Conservation (phyloP, 2,329 filamentous ascomycete species). For the Furcasterigmium sp. region DNA sequence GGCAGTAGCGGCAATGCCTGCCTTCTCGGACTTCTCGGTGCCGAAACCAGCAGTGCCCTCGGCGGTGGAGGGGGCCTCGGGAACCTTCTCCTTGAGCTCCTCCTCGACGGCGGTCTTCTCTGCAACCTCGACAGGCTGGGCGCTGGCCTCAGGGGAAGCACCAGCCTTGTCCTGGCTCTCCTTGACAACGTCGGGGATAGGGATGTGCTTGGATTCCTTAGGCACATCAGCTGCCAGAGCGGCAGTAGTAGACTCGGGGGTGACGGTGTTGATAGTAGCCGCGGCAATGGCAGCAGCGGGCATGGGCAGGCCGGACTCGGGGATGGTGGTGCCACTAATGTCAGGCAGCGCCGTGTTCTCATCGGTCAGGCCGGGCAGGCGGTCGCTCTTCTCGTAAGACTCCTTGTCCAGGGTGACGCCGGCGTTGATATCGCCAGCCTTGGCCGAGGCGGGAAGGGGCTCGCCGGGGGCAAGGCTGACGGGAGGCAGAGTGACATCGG, state of each 20-base stretch:
- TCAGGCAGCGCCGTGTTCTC: conserved; percentile 36
- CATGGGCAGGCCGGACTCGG: conserved; percentile 77
- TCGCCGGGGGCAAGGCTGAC: conserved; percentile 75
- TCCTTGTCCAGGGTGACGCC: conserved; percentile 76
- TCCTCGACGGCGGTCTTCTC: conserved; percentile 69
- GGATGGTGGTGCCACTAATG: conserved; percentile 59
- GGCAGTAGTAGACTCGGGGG: conserved; percentile 59
- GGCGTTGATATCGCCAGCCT: conserved; percentile 61
- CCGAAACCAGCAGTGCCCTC: conserved; percentile 48
- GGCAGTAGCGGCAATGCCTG: conserved; percentile 28
- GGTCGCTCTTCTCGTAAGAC: conserved; percentile 79
- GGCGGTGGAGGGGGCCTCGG: conserved; percentile 52
- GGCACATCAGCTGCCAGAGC: conserved; percentile 64
- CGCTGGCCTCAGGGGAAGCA: conserved; percentile 62
- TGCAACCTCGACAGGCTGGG: conserved; percentile 56
- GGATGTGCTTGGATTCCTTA: conserved; percentile 47
- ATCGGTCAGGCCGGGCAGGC: conserved; percentile 47
- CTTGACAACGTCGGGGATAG: conserved; percentile 59
- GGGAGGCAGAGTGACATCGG: conserved; percentile 67
- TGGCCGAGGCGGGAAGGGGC: conserved; percentile 67
- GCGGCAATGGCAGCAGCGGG: conserved; percentile 27
- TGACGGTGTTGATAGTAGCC: conserved; percentile 46
- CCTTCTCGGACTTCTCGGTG: conserved; percentile 47
- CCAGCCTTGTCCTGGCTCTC: conserved; percentile 66
- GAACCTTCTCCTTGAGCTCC: conserved; percentile 64